Percentiles rank a stretch among this genome's conserved stretches.
Conservation (phyloP, 208 protist species). For the Trypanosoma platydactyli region DNA sequence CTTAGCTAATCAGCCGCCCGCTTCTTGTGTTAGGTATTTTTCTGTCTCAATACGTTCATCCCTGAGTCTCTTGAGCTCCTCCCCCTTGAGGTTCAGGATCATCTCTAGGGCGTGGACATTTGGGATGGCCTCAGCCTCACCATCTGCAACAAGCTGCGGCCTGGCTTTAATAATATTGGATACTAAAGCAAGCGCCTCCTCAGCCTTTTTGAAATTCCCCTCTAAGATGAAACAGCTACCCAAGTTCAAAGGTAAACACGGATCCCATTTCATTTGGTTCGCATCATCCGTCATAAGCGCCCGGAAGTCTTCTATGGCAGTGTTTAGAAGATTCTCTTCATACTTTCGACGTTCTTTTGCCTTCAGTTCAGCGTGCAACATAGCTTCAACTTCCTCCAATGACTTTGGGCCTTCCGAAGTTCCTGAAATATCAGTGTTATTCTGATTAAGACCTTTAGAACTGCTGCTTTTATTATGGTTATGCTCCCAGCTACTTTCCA, state of each 20-base stretch:
- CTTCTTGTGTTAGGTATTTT: constrained; percentile 11
- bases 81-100: constrained; percentile 57
- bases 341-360: constrained; percentile 26
- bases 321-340: constrained; percentile 31
- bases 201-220: constrained; percentile 57
- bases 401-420: constrained; percentile 14
- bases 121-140: constrained; percentile 63
- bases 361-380: constrained; percentile 36
- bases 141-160: constrained; percentile 52
- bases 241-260: constrained; percentile 62
- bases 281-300: constrained; percentile 34
- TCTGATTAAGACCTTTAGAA: constrained; percentile 4
- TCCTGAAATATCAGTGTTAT: not conserved
- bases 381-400: constrained; percentile 40
- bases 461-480: constrained; percentile 1
- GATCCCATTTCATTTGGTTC: constrained; percentile 42
- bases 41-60: constrained; percentile 11
- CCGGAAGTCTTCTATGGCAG: constrained; percentile 54
- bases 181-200: constrained; percentile 60
- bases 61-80: constrained; percentile 47
- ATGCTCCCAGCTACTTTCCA: constrained; percentile 24
- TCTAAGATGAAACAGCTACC: constrained; percentile 66
- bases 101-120: constrained; percentile 50
- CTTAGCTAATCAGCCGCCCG: not conserved
- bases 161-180: constrained; percentile 62